phyloP scores from a whole-genome alignment of 148 eudicot species.

The Heliamphora exappendiculata region DNA sequence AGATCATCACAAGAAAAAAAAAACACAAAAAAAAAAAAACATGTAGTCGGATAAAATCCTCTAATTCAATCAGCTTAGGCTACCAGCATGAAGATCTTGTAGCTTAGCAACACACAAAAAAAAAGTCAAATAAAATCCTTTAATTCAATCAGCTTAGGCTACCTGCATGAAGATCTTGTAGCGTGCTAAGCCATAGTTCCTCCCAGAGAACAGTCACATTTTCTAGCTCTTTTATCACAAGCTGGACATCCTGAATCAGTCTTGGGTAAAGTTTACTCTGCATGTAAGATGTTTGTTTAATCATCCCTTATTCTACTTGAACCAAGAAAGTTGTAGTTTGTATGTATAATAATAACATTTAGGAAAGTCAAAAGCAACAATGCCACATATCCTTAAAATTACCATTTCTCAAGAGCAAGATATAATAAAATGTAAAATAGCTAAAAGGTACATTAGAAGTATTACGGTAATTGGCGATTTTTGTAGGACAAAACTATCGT shows the following conservation, averaged over 20 bases:
- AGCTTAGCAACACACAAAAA: too few species aligned
- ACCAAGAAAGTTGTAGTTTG: conserved; percentile 3
- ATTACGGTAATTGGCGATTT: too few species aligned
- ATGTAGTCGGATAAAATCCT: background rate
- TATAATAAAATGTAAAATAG: background rate
- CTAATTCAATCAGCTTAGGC: conserved; percentile 10
- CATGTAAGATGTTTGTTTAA: conserved; percentile 15
- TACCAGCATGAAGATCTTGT: conserved; percentile 98
- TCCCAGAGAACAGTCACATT: conserved; percentile 99
- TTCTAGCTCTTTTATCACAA: conserved; percentile 85
- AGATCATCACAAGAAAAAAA: background rate
- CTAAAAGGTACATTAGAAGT: conserved; percentile 1
- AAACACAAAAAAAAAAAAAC: background rate
- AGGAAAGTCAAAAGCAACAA: background rate
- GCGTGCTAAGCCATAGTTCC: conserved; percentile 96
- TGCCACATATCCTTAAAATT: background rate
- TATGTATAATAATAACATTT: background rate
- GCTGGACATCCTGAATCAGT: conserved; percentile 86
- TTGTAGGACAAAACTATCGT: too few species aligned
- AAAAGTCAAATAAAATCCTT: too few species aligned
- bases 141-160: conserved; percentile 23
- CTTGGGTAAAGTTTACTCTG: conserved; percentile 88
- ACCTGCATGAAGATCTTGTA: conserved; percentile 99
- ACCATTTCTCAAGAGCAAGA: background rate
- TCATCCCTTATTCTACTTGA: background rate